Base-by-base conservation (phyloP, 2,329 filamentous ascomycete species). In the Botrytis deweyae region DNA sequence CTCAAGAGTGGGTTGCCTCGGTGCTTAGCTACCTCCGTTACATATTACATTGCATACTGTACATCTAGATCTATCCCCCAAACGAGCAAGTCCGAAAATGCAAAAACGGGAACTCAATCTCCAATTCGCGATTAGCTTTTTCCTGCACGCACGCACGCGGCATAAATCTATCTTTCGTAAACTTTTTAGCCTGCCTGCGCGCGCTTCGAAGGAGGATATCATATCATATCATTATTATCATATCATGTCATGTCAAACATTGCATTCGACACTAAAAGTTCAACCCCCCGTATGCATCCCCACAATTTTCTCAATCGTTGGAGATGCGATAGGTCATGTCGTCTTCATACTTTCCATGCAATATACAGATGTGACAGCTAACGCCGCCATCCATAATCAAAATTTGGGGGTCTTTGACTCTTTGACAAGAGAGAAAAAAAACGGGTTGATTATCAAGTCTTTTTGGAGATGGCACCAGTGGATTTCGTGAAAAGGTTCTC, bases 331-430 rank as follows among this genome's bases (percentile, higher is more conserved):
- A 66, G 63, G 44, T 36, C 63, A 36, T 33, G 25, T 46, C 29
- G 22, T 36, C 29, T 66, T 25, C 16, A 64, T 18, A 22, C 42
- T n/a, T 64, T 46, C 62, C 10, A 33, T 42, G 40, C 62, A 22
- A 44, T 44, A 33, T 33, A 46, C 42, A 65, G 25, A 46, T 46
- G 63, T 46, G 63, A 33, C 63, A 46, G n/a, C 33, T 61, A 38
- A 62, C 62, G n/a, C 40, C 40, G n/a, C 40, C n/a, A 64, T 64
- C 40, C n/a, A 64, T 64, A 42, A 44, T 64, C 40, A 44, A 64
- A 29, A 33, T 10, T 64, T 25, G 40, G 25, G 38, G 38, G 8
- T n/a, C 38, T 44, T 42, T n/a, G 42, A 52, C 49, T 52, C 25
- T 52, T n/a, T 29, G 62, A 16, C 10, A 33, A 44, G 18, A 46